Evolutionary conservation across 176 grass and related monocot genomes (phyloP).

Genomic region (Thalia dealbata): DNA sequence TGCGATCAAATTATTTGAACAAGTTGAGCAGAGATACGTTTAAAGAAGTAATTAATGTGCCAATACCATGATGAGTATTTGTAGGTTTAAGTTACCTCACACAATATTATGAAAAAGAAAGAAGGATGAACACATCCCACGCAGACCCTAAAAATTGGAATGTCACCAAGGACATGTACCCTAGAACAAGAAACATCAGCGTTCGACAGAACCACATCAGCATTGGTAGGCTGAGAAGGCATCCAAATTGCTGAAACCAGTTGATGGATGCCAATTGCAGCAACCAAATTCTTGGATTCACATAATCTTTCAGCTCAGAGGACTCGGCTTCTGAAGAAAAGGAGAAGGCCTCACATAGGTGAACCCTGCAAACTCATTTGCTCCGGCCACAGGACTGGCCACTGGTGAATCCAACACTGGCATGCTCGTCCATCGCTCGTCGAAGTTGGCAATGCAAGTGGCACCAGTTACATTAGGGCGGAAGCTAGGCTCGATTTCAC

Average conservation of each 20-base stretch:
- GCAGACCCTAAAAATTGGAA: too few species aligned
- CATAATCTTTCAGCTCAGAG: slow-evolving; percentile 35
- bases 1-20: too few species aligned
- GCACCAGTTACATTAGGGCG: slow-evolving; percentile 69
- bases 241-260: not conserved
- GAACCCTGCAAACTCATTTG: slow-evolving; percentile 72
- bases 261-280: not conserved
- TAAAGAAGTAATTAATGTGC: too few species aligned
- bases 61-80: too few species aligned
- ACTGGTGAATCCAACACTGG: slow-evolving; percentile 64
- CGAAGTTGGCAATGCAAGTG: slow-evolving; percentile 75
- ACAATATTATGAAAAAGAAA: too few species aligned
- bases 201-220: not conserved
- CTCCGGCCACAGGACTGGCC: slow-evolving; percentile 59
- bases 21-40: too few species aligned
- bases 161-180: too few species aligned
- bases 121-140: too few species aligned
- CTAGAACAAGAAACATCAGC: not conserved
- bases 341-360: slow-evolving; percentile 58
- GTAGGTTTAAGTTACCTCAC: too few species aligned
- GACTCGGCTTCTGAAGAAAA: slow-evolving; percentile 60
- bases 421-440: slow-evolving; percentile 89
- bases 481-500: slow-evolving; percentile 88
- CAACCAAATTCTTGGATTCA: not conserved
- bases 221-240: not conserved